Percentiles rank a stretch among this genome's conserved stretches.
Evolutionary conservation across 495 filamentous ascomycete genomes (phyloP).

Genomic region (Talaromyces ruber): DNA sequence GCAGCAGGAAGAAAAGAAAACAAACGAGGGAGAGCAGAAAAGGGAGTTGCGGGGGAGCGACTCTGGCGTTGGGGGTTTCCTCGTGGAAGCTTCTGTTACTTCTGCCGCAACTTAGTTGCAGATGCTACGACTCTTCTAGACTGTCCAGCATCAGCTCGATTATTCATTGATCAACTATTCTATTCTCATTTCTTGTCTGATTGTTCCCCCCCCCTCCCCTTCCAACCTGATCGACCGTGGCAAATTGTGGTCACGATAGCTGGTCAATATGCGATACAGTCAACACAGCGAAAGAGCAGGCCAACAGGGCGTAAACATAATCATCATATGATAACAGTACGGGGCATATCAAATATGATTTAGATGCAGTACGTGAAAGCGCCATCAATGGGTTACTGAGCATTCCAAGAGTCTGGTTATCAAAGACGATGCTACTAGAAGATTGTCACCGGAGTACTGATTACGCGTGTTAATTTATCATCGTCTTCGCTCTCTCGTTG

Average conservation of each 20-base stretch:
- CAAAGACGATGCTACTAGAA: neutral
- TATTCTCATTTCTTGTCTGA: neutral
- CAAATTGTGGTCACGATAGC: neutral
- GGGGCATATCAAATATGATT: neutral
- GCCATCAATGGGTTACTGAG: no score
- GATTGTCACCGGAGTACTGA: neutral
- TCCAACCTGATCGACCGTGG: neutral
- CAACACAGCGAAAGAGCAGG: neutral
- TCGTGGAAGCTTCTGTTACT: slow-evolving; percentile 1
- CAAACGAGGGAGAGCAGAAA: neutral
- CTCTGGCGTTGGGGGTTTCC: neutral
- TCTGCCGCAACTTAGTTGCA: neutral
- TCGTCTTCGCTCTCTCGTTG: neutral
- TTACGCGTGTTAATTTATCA: no score
- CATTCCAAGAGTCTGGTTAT: neutral
- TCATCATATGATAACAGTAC: neutral
- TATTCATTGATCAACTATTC: neutral
- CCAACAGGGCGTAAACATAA: no score
- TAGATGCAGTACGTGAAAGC: no score
- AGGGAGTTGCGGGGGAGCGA: slow-evolving; percentile 3
- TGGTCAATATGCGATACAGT: neutral
- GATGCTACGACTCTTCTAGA: neutral
- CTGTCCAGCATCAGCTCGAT: neutral
- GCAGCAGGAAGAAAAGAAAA: neutral
- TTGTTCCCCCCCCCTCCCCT: no score